Evolutionary conservation across 2,329 filamentous ascomycete species (phyloP).

Genomic region (Sarocladium strictum): DNA sequence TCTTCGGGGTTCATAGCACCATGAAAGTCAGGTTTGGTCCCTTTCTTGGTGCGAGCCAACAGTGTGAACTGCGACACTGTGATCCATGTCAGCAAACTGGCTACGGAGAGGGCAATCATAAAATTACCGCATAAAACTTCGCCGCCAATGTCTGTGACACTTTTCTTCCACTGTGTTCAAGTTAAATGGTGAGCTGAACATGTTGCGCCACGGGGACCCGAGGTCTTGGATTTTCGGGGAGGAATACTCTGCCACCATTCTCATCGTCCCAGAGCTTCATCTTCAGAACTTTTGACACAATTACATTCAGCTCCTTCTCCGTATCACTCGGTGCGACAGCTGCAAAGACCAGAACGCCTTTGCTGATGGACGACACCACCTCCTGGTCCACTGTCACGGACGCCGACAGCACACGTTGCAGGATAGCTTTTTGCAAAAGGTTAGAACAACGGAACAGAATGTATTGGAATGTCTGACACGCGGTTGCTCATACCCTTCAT

Average conservation of each 20-base stretch:
- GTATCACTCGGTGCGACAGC: conserved; percentile 89
- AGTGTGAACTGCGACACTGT: conserved; percentile 95
- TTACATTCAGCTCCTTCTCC: conserved; percentile 74
- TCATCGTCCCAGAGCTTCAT: conserved; percentile 90
- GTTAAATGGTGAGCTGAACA: too few species aligned
- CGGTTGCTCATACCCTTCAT: conserved; percentile 30
- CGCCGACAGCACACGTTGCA: conserved; percentile 90
- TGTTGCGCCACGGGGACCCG: too few species aligned
- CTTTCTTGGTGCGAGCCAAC: conserved; percentile 88
- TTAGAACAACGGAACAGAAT: not conserved
- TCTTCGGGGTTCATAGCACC: conserved; percentile 73
- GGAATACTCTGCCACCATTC: conserved; percentile 55
- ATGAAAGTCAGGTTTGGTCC: conserved; percentile 92
- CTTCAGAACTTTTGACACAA: conserved; percentile 83
- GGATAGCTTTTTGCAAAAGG: conserved; percentile 57
- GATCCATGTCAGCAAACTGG: not conserved
- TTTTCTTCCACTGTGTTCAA: conserved; percentile 74
- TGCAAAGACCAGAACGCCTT: conserved; percentile 84
- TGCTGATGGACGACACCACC: conserved; percentile 83
- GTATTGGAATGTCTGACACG: conserved; percentile 12
- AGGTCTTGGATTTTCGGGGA: not conserved
- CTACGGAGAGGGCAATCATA: not conserved
- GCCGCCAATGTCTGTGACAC: conserved; percentile 79
- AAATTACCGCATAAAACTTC: conserved; percentile 84
- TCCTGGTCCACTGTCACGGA: conserved; percentile 93